Evolutionary conservation across 441 rosid species (phyloP).

Genomic region (Populus trichocarpa): DNA sequence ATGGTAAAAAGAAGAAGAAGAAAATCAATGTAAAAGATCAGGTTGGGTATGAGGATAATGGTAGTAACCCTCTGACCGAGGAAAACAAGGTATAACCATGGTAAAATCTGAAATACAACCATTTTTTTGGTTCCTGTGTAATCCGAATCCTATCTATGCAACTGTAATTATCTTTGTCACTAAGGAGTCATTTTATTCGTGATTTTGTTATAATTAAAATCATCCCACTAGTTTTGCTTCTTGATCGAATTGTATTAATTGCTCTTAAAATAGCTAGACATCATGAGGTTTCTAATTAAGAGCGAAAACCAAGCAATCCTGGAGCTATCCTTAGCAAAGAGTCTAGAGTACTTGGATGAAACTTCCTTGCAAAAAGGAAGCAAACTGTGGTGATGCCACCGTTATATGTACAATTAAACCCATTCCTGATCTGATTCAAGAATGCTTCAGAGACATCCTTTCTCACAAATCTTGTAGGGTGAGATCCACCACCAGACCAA

Average conservation of each 20-base stretch:
- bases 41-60: too few species aligned
- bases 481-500: constrained; percentile 15
- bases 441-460: constrained; percentile 13
- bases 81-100: too few species aligned
- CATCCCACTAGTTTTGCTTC: neutral
- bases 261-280: neutral
- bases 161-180: neutral
- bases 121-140: neutral
- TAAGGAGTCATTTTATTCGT: neutral
- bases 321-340: constrained; percentile 32
- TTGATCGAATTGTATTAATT: neutral
- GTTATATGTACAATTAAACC: constrained; percentile 4
- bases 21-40: too few species aligned
- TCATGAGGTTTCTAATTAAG: constrained; percentile 7
- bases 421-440: constrained; percentile 4
- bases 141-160: constrained; percentile 14
- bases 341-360: constrained; percentile 29
- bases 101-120: neutral
- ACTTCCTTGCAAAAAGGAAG: constrained; percentile 22
- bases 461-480: constrained; percentile 10
- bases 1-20: too few species aligned
- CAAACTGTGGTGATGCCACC: constrained; percentile 6
- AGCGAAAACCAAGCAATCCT: neutral
- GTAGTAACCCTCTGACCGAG: too few species aligned
- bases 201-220: neutral